Conservation (phyloP, 768 basidiomycete genomes). For the Amanita fuliginea region DNA sequence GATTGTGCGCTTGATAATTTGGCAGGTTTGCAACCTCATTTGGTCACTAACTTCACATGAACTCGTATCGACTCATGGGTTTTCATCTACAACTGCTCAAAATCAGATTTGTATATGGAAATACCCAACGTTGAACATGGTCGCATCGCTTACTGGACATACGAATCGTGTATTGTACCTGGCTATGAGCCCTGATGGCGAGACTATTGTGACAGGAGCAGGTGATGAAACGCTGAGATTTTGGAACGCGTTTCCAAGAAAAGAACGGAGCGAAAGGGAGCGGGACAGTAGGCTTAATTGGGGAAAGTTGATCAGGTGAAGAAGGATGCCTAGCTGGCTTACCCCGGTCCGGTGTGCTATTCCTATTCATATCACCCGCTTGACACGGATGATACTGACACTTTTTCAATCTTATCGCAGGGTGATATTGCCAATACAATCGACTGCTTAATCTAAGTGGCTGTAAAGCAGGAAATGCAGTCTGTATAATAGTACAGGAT, state of each 20-base stretch:
- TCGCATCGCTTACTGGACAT: slow-evolving; percentile 90
- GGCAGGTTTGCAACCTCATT: slow-evolving; percentile 90
- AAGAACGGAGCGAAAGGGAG: slow-evolving; percentile 31
- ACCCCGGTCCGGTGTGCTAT: neutral
- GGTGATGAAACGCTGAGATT: slow-evolving; percentile 96
- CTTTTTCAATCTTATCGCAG: neutral
- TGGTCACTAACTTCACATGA: slow-evolving; percentile 96
- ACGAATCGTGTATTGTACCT: slow-evolving; percentile 92
- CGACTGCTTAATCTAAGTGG: slow-evolving; percentile 1
- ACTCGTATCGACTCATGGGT: slow-evolving; percentile 96
- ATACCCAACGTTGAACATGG: slow-evolving; percentile 89
- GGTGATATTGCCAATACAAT: neutral
- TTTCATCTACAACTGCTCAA: slow-evolving; percentile 85
- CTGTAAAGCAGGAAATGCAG: neutral
- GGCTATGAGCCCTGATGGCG: slow-evolving; percentile 96
- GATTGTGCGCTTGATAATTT: slow-evolving; percentile 8
- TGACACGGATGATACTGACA: neutral
- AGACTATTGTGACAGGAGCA: slow-evolving; percentile 96
- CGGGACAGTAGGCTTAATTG: slow-evolving; percentile 38
- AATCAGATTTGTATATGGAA: slow-evolving; percentile 97
- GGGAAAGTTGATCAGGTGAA: slow-evolving; percentile 40
- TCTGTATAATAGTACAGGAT: neutral
- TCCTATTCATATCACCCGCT: neutral
- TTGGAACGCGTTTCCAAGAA: slow-evolving; percentile 95
- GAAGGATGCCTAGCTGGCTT: neutral